Evolutionary conservation across 2,329 filamentous ascomycete species (phyloP).

Genomic region (Aspergillus amoenus): DNA sequence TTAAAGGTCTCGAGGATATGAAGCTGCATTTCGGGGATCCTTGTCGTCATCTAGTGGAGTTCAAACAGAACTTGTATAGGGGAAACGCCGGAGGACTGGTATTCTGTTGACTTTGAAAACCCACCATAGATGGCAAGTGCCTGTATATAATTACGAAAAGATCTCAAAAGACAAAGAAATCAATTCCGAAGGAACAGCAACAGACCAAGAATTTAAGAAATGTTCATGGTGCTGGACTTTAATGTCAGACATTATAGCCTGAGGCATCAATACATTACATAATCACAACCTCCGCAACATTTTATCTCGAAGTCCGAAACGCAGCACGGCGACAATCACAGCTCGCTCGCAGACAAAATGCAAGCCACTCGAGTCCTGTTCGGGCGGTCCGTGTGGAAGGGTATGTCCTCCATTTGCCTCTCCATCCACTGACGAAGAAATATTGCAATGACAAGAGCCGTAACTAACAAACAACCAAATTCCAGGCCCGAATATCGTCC

Average conservation of each 20-base stretch:
- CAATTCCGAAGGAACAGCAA: no score
- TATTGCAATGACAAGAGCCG: not conserved
- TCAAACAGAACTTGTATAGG: no score
- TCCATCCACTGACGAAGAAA: not conserved
- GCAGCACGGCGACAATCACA: not conserved
- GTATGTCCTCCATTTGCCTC: conserved; percentile 46
- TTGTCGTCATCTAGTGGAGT: no score
- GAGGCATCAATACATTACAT: conserved; percentile 1
- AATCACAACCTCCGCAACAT: conserved; percentile 8
- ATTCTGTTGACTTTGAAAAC: no score
- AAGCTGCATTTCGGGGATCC: no score
- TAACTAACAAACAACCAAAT: conserved; percentile 10
- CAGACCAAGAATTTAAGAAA: no score
- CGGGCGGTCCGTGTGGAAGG: conserved; percentile 85
- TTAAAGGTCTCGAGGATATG: no score
- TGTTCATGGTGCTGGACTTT: conserved; percentile 33
- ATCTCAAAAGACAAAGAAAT: no score
- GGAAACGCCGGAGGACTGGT: no score
- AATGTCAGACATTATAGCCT: not conserved
- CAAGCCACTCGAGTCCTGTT: conserved; percentile 66
- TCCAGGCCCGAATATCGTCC: conserved; percentile 67
- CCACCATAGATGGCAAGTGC: no score
- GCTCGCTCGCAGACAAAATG: conserved; percentile 51
- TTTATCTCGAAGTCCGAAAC: conserved; percentile 3
- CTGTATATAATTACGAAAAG: no score